phyloP scores from a whole-genome alignment of 805 yeast genomes.

The Wickerhamiella siamensis region DNA sequence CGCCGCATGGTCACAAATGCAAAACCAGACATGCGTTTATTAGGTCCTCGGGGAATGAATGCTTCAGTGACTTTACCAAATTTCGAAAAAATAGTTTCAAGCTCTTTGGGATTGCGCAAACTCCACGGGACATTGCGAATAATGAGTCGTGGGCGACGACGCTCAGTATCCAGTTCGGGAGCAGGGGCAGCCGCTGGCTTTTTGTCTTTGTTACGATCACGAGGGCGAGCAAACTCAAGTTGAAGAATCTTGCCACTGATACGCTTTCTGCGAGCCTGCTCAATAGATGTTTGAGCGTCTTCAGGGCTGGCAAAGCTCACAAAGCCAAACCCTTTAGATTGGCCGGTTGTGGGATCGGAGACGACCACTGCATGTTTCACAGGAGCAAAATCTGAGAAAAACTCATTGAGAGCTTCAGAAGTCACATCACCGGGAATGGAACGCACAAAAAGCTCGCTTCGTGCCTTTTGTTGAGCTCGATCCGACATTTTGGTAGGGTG shows the following conservation, averaged over 20 bases:
- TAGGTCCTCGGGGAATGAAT: constrained; percentile 71
- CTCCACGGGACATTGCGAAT: constrained; percentile 95
- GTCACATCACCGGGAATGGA: constrained; percentile 71
- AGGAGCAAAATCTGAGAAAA: constrained; percentile 84
- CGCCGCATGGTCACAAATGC: constrained; percentile 87
- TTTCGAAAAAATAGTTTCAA: constrained; percentile 54
- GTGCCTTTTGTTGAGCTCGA: constrained; percentile 5
- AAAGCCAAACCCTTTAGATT: constrained; percentile 90
- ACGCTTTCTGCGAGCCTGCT: constrained; percentile 47
- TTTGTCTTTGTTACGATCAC: constrained; percentile 45
- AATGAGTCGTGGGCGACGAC: constrained; percentile 74
- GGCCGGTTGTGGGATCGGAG: constrained; percentile 48
- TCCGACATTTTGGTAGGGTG: not conserved
- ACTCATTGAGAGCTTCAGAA: constrained; percentile 65
- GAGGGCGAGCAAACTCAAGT: constrained; percentile 81
- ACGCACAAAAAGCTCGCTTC: constrained; percentile 54
- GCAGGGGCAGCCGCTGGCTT: constrained; percentile 11
- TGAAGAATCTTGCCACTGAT: constrained; percentile 53
- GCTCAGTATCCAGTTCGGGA: constrained; percentile 32
- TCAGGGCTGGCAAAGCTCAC: constrained; percentile 78
- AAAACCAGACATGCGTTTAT: constrained; percentile 87
- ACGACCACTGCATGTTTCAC: constrained; percentile 92
- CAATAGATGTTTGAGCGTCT: constrained; percentile 66
- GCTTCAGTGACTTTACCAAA: constrained; percentile 85
- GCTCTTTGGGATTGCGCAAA: constrained; percentile 57